Evolutionary conservation across 768 basidiomycete genomes (phyloP).

Genomic region (Thelephora ganbajun): DNA sequence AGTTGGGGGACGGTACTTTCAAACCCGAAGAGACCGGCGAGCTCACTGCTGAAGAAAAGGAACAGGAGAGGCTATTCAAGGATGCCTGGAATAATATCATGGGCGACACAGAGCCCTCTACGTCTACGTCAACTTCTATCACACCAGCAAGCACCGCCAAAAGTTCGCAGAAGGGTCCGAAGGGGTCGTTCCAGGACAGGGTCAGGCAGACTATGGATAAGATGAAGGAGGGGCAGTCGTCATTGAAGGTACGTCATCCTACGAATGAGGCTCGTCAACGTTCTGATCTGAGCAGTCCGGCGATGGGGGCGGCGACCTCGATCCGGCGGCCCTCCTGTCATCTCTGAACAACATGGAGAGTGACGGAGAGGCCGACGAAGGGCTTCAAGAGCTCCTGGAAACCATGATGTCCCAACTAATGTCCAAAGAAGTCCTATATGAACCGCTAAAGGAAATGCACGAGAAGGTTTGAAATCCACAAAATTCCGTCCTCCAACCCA

Average conservation of each 20-base stretch:
- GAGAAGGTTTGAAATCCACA: conserved; percentile 36
- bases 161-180: conserved; percentile 2
- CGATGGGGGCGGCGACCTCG: background rate
- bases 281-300: background rate
- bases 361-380: conserved; percentile 24
- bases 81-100: conserved; percentile 66
- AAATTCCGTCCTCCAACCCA: background rate
- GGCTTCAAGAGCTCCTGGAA: conserved; percentile 59
- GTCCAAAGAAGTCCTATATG: conserved; percentile 75
- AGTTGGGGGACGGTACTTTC: conserved; percentile 17
- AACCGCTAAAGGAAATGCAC: conserved; percentile 69
- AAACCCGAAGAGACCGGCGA: conserved; percentile 5
- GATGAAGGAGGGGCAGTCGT: conserved; percentile 52
- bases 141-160: background rate
- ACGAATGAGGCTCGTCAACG: background rate
- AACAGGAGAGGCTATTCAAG: conserved; percentile 28
- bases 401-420: conserved; percentile 71
- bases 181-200: conserved; percentile 48
- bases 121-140: background rate
- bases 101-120: conserved; percentile 35
- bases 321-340: background rate
- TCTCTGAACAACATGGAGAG: conserved; percentile 21
- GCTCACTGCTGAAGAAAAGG: conserved; percentile 11
- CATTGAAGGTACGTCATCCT: conserved; percentile 25
- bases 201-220: conserved; percentile 66